Evolutionary conservation across 768 basidiomycete species (phyloP), one percentile per base, ranked within the genome.

Genomic region (Austroboletus eburneus): DNA sequence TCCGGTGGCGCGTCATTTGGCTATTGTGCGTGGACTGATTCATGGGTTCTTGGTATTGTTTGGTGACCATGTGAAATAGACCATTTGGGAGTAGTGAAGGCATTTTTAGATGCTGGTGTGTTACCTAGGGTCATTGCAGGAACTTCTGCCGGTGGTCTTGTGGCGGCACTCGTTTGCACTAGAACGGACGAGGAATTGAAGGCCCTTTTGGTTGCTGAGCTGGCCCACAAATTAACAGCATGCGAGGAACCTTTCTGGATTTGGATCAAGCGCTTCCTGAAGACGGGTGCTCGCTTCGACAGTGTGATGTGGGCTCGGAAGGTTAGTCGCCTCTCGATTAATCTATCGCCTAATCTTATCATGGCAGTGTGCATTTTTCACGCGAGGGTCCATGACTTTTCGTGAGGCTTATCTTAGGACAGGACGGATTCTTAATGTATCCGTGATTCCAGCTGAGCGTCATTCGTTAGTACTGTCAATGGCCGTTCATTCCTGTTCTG

Each of bases 1-100:
- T 92, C 89, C n/a, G 96, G 96, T 14, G 95, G 96, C 6, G 96
- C 90, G 8, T 84, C 86, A 1, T 95, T 97, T 61, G 93, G 92
- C 9, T 96, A 95, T 63, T 97, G 91, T 85, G 66, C 44, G 61
- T 56, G 60, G 57, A n/a, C 23, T 12, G n/a, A 34, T 22, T 20
- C 6, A 18, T 39, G 48, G 14, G 17, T n/a, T n/a, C n/a, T n/a
- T n/a, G 34, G 27, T 29, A 5, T 12, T 21, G 38, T n/a, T 39
- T 42, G 23, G 20, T 46, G 14, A 46, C 48, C 17, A 4, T 12
- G 39, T 30, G 48, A 22, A 42, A 49, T 42, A 91, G 85, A 92
- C 63, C 90, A 92, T 61, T 80, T 87, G 59, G 95, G 95, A 8
- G 89, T 97, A 17, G 81, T 94, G 39, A 89, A 87, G 59, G 96